Evolutionary conservation across 495 filamentous ascomycete species (phyloP), one percentile per base, ranked within the genome.

Genomic region (Amorphotheca resinae): DNA sequence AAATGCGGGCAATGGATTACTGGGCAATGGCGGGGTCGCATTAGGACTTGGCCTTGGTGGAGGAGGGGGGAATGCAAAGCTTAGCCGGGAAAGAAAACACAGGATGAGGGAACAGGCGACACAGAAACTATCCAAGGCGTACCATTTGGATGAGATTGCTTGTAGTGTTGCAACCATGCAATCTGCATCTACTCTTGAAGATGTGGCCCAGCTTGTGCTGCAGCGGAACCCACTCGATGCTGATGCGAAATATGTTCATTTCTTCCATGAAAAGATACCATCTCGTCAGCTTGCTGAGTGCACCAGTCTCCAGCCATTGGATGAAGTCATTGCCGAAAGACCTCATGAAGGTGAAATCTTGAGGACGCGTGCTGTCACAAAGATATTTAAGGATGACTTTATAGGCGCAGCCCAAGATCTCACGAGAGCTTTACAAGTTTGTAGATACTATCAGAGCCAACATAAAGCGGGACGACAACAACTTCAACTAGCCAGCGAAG

Each of bases 211-310:
- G 15, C 67, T 77, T 38, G 84, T 87, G 14, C 60, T 87, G 36
- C 74, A 80, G 53, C 65, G 84, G 37, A 75, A 68, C 38, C 62
- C 73, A 0, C 53, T 67, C 17, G 73, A 84, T 48, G 56, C 67
- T 8, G 81, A 87, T 50, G 83, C 80, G 22, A 81, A 80, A 49
- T 88, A 88, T 47, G 83, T 87, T 3, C 80, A 88, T 51, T 87
- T 88, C 60, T 87, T 88, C 57, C 83, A 87, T 60, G 84, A 88
- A 54, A 87, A 87, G 66, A 87, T 88, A 30, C 83, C 83, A 1
- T 79, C 73, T 9, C 65, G 83, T 20, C 79, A 82, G 61, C 68
- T 87, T 48, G 82, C 77, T 36, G 73, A 86, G 51, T 82, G 68
- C 56, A 87, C 83, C 4, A 74, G 70, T 31, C 61, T 87, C 20